Base-by-base conservation (phyloP, 495 filamentous ascomycete species). In the Staphylotrichum tortipilum region DNA sequence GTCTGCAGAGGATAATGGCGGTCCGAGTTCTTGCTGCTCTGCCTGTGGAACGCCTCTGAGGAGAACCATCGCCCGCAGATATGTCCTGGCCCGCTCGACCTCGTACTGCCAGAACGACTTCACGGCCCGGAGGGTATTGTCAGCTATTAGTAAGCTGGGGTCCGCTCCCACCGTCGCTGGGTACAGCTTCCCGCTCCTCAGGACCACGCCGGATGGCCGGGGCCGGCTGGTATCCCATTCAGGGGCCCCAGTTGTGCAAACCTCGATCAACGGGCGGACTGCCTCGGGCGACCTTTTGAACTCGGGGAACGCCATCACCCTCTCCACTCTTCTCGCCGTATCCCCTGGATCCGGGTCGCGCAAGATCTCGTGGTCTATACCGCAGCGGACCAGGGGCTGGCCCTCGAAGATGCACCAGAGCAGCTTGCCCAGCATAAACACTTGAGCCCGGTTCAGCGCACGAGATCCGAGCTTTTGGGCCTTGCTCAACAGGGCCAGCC, bases 391-490 rank as follows among this genome's bases (percentile, higher is more conserved):
- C 8, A 51, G 8, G 9, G 62, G 40, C 12, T 53, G 44, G 6
- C 45, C 53, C 45, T 67, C 63, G 38, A 68, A 68, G 4, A 69
- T 50, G 50, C 65, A 69, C 67, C 67, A 69, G 2, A 69, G 47
- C n/a, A 64, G 23, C 36, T 61, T 65, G 1, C 63, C 67, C 1
- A 69, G 59, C 61, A 68, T 67, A 29, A 63, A 69, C 0, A 65
- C 63, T 26, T 65, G 55, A 1, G 59, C 58, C 26, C 39, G 55
- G 29, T 68, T 63, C 31, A 58, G 34, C 36, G n/a, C n/a, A n/a
- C n/a, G n/a, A 10, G 24, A 22, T 52, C 44, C 36, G n/a, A n/a
- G n/a, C n/a, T 40, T 36, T 1, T 22, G 19, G 11, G 43, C n/a
- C 17, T 40, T 11, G 6, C 7, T 22, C 10, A 56, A 22, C 11